A percentile compares a stretch with the other conserved stretches of the same genome.
Evolutionary conservation across 306 rosid genomes (phyloP).

Genomic region (Glycyrrhiza uralensis): DNA sequence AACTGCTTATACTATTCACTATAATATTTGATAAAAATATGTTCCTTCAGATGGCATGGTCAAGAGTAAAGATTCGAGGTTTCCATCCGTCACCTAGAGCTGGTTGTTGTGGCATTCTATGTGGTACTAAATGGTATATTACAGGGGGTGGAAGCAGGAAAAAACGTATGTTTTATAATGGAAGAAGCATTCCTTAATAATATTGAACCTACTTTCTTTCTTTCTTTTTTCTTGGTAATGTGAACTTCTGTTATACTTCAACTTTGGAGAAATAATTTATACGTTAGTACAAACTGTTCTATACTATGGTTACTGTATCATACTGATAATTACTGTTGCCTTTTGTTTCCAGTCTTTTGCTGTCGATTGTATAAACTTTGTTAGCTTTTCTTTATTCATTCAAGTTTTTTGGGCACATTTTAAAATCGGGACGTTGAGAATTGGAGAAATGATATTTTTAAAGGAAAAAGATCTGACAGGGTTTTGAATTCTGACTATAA

Average conservation of each 20-base stretch:
- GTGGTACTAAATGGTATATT: constrained; percentile 94
- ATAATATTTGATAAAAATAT: constrained; percentile 27
- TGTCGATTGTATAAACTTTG: background rate
- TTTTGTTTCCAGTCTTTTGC: background rate
- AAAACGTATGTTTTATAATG: constrained; percentile 60
- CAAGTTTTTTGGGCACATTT: background rate
- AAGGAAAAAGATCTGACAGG: background rate
- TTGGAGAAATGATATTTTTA: background rate
- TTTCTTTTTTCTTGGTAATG: background rate
- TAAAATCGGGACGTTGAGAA: background rate
- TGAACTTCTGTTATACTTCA: background rate
- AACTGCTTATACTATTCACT: constrained; percentile 10
- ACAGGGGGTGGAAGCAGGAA: constrained; percentile 93
- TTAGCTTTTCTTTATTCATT: background rate
- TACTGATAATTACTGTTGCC: background rate
- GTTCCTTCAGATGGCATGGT: constrained; percentile 85
- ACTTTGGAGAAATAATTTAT: background rate
- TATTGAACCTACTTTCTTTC: background rate
- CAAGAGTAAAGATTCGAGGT: constrained; percentile 75
- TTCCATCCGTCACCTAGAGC: constrained; percentile 95
- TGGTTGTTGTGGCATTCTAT: constrained; percentile 81
- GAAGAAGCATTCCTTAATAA: constrained; percentile 1
- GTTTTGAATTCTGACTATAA: background rate
- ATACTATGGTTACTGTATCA: background rate
- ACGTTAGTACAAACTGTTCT: background rate